These are phyloP conservation scores for Durio zibethinus DNA, from an alignment of 345 rosid species.

Conservation along the genomic window DNA sequence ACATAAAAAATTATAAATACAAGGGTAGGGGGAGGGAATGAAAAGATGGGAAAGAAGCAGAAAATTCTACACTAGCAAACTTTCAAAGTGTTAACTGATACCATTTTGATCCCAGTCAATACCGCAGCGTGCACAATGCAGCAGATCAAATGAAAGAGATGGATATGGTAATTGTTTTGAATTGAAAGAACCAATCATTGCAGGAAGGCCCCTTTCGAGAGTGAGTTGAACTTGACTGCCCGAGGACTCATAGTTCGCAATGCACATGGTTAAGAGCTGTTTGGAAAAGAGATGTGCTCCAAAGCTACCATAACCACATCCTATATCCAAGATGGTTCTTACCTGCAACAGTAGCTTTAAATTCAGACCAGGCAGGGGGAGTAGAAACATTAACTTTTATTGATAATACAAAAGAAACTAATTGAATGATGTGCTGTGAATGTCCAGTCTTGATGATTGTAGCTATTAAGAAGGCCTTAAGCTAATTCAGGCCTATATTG, in stretches of 20 bases:
- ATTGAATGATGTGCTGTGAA: neutral
- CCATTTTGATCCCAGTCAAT: slow-evolving; percentile 98
- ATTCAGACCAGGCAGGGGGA: slow-evolving; percentile 5
- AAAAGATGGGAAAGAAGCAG: neutral
- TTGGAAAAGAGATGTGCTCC: slow-evolving; percentile 91
- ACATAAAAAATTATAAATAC: neutral
- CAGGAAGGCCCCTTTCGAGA: slow-evolving; percentile 98
- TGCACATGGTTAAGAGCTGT: slow-evolving; percentile 86
- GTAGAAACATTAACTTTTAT: neutral
- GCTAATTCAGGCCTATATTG: neutral
- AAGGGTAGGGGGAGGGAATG: neutral
- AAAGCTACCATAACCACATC: slow-evolving; percentile 99
- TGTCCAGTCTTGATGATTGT: neutral
- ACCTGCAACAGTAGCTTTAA: slow-evolving; percentile 47
- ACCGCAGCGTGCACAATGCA: slow-evolving; percentile 93
- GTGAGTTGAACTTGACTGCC: slow-evolving; percentile 99
- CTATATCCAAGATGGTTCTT: slow-evolving; percentile 91
- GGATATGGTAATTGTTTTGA: slow-evolving; percentile 90
- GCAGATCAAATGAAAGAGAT: slow-evolving; percentile 96
- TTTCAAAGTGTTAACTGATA: slow-evolving; percentile 26
- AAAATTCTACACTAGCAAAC: neutral
- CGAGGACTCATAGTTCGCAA: slow-evolving; percentile 86
- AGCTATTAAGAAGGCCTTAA: neutral
- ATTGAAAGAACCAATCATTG: slow-evolving; percentile 80
- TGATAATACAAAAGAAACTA: neutral